These are phyloP conservation scores for Aureobasidium leucospermi DNA, from an alignment of 2,329 filamentous ascomycete species.

Conservation along the genomic window DNA sequence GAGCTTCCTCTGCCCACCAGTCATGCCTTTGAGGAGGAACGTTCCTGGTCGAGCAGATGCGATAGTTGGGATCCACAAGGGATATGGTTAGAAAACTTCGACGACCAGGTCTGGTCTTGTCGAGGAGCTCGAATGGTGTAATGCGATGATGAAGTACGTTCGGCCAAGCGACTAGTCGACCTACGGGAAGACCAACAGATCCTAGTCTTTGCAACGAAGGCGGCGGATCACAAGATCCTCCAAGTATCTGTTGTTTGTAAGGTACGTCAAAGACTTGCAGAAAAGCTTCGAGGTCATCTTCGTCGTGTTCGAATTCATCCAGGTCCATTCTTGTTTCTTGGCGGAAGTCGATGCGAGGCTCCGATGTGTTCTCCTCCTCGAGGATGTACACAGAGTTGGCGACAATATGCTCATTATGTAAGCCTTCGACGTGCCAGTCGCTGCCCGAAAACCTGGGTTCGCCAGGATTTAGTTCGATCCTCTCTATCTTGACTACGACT, in stretches of 20 bases:
- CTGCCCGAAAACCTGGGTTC: slow-evolving; percentile 45
- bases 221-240: background rate
- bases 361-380: slow-evolving; percentile 51
- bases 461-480: slow-evolving; percentile 49
- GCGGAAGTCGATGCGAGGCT: slow-evolving; percentile 44
- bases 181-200: slow-evolving; percentile 37
- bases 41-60: slow-evolving; percentile 43
- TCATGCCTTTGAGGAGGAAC: slow-evolving; percentile 41
- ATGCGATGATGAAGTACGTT: slow-evolving; percentile 45
- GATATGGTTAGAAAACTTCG: slow-evolving; percentile 49
- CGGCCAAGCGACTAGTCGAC: slow-evolving; percentile 47
- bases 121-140: slow-evolving; percentile 41
- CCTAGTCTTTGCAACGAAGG: slow-evolving; percentile 38
- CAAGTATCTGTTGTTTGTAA: slow-evolving; percentile 1
- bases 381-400: slow-evolving; percentile 55
- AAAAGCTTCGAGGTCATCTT: slow-evolving; percentile 17
- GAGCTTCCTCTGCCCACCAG: slow-evolving; percentile 30
- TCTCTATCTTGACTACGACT: slow-evolving; percentile 53
- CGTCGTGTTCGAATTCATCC: slow-evolving; percentile 21
- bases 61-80: slow-evolving; percentile 47
- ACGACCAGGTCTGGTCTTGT: slow-evolving; percentile 45
- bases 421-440: slow-evolving; percentile 40
- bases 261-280: slow-evolving; percentile 4
- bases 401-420: slow-evolving; percentile 53
- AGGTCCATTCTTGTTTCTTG: slow-evolving; percentile 20